Percentiles rank a stretch among this genome's conserved stretches.
These are phyloP conservation scores for Pseudonitzschia delicatissima DNA, from an alignment of 108 stramenopile species.

Conservation along the genomic window DNA sequence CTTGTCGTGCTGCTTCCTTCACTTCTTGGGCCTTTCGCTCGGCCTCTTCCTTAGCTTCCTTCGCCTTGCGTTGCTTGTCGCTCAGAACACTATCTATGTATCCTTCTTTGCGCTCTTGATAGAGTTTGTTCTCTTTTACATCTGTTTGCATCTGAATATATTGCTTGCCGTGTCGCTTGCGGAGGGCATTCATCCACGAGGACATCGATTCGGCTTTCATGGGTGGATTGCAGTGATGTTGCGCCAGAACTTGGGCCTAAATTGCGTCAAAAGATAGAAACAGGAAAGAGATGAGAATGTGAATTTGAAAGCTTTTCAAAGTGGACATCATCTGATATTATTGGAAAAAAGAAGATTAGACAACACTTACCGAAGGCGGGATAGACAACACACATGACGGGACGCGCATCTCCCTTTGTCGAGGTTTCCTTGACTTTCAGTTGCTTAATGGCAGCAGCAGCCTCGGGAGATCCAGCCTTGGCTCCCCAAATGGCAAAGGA, in stretches of 20 bases:
- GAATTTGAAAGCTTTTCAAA: background rate
- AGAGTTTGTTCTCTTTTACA: conserved; percentile 40
- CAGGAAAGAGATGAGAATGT: background rate
- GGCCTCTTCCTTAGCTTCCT: conserved; percentile 38
- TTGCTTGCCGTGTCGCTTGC: conserved; percentile 68
- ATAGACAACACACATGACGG: conserved; percentile 61
- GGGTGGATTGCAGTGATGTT: conserved; percentile 83
- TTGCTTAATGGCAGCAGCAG: conserved; percentile 50
- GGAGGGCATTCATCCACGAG: conserved; percentile 61
- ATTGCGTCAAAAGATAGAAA: background rate
- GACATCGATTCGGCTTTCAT: conserved; percentile 49
- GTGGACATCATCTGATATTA: too few relatives aligned
- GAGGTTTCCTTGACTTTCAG: conserved; percentile 49
- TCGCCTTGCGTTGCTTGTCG: conserved; percentile 44
- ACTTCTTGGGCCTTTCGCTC: conserved; percentile 30
- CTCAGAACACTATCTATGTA: conserved; percentile 50
- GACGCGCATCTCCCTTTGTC: conserved; percentile 36
- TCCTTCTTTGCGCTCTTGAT: conserved; percentile 61
- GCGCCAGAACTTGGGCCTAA: conserved; percentile 54
- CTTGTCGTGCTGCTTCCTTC: conserved; percentile 35
- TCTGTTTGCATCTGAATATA: conserved; percentile 57
- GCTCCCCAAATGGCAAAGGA: conserved; percentile 72
- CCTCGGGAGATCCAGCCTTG: conserved; percentile 52
- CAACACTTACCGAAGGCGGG: conserved; percentile 32
- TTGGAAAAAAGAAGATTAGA: background rate